Conservation (phyloP, 352 stramenopile species). For the Phytophthora syringae region DNA sequence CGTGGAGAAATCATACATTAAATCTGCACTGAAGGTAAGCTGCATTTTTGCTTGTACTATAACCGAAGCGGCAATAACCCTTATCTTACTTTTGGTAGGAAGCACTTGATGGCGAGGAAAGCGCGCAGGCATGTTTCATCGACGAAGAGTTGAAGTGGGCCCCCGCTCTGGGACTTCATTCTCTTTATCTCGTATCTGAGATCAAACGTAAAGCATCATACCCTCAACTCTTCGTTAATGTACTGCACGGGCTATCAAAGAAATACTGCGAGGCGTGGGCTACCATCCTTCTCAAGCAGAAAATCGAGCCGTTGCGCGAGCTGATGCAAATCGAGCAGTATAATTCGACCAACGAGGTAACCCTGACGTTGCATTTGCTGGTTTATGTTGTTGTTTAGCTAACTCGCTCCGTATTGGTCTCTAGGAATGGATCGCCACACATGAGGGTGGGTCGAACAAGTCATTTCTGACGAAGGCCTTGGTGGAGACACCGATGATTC, state of each 20-base stretch:
- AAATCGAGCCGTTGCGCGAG: slow-evolving; percentile 71
- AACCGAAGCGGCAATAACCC: not conserved
- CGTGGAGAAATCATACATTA: slow-evolving; percentile 29
- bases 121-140: slow-evolving; percentile 48
- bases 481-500: slow-evolving; percentile 48
- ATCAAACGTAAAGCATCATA: slow-evolving; percentile 51
- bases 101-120: slow-evolving; percentile 11
- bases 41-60: not conserved
- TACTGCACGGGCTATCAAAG: slow-evolving; percentile 59
- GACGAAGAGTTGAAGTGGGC: slow-evolving; percentile 61
- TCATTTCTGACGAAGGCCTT: slow-evolving; percentile 58
- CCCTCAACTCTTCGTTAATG: slow-evolving; percentile 55
- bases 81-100: slow-evolving; percentile 26
- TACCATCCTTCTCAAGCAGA: slow-evolving; percentile 52
- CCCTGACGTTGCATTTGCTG: not conserved
- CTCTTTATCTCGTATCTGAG: slow-evolving; percentile 61
- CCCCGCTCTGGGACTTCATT: slow-evolving; percentile 52
- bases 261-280: slow-evolving; percentile 81
- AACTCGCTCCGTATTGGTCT: not conserved
- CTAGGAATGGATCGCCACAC: slow-evolving; percentile 76
- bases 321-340: slow-evolving; percentile 76
- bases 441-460: slow-evolving; percentile 83
- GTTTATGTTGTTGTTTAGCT: not conserved
- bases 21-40: slow-evolving; percentile 45
- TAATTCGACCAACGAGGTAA: slow-evolving; percentile 76